These are phyloP conservation scores for Lactarius tabidus DNA, from an alignment of 768 basidiomycete species.

Conservation along the genomic window DNA sequence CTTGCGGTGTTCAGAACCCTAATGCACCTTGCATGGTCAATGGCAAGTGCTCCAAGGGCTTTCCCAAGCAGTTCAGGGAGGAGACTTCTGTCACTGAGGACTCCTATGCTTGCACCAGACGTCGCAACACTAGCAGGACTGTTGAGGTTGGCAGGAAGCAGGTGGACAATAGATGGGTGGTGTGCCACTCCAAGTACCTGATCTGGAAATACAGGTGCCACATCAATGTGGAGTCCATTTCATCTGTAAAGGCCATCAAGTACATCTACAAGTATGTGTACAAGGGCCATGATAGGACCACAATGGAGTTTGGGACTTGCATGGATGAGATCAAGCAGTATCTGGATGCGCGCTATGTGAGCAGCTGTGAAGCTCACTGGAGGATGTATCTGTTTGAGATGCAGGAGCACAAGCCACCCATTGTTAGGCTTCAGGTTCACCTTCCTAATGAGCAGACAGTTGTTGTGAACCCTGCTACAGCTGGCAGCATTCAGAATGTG, in stretches of 20 bases:
- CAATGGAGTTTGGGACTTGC: no score
- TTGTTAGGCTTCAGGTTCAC: conserved; percentile 43
- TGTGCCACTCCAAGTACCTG: conserved; percentile 40
- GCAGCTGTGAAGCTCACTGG: not conserved
- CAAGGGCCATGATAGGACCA: conserved; percentile 42
- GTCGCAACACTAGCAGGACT: conserved; percentile 36
- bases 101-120: conserved; percentile 40
- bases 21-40: not conserved
- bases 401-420: conserved; percentile 31
- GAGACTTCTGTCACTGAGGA: conserved; percentile 37
- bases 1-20: conserved; percentile 38
- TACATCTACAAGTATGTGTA: conserved; percentile 47
- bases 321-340: conserved; percentile 18
- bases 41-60: no score
- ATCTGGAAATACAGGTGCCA: conserved; percentile 40
- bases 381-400: not conserved
- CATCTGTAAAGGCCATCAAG: conserved; percentile 38
- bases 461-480: conserved; percentile 31
- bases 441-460: conserved; percentile 36
- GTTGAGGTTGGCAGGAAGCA: conserved; percentile 28
- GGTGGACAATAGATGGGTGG: conserved; percentile 41
- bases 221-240: conserved; percentile 46
- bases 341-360: conserved; percentile 39
- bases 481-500: not conserved
- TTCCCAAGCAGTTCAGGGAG: conserved; percentile 30